Percentiles rank a stretch among this genome's conserved stretches.
phyloP scores from a whole-genome alignment of 2,329 filamentous ascomycete species.

The Beauveria scarabaeidicola region DNA sequence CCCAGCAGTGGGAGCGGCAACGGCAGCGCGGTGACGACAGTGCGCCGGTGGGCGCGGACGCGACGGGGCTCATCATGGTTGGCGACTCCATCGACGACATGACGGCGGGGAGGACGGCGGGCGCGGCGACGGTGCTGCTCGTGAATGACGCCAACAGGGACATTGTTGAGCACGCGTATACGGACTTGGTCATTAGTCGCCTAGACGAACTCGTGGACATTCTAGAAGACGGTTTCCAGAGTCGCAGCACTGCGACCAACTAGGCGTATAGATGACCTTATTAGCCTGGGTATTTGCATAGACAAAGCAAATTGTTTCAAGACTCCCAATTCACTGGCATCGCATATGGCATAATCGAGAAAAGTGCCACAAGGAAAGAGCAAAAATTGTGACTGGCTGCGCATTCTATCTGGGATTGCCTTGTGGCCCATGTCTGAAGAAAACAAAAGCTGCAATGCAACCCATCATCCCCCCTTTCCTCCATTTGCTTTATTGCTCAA shows the following conservation, averaged over 20 bases:
- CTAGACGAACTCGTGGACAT: conserved; percentile 71
- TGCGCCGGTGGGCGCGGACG: conserved; percentile 27
- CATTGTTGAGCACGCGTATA: conserved; percentile 63
- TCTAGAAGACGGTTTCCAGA: conserved; percentile 66
- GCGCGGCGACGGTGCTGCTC: conserved; percentile 83
- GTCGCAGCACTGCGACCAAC: conserved; percentile 25
- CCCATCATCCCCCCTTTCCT: background rate
- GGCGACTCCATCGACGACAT: conserved; percentile 89
- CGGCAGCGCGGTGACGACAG: conserved; percentile 28
- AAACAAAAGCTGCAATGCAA: background rate
- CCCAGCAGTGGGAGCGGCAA: conserved; percentile 59
- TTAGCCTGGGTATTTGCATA: background rate
- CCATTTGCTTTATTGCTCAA: background rate
- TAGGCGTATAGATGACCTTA: background rate
- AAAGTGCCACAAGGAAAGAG: background rate
- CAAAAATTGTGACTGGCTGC: background rate
- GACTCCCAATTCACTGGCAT: background rate
- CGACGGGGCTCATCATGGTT: conserved; percentile 51
- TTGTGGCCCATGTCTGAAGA: conserved; percentile 6
- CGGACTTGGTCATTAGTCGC: conserved; percentile 62
- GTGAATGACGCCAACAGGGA: conserved; percentile 72
- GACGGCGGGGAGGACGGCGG: conserved; percentile 73
- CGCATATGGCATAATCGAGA: background rate
- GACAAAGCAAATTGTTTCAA: background rate
- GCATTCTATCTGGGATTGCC: conserved; percentile 10